Evolutionary conservation across 306 rosid species (phyloP).

Genomic region (Dalbergia cultrata): DNA sequence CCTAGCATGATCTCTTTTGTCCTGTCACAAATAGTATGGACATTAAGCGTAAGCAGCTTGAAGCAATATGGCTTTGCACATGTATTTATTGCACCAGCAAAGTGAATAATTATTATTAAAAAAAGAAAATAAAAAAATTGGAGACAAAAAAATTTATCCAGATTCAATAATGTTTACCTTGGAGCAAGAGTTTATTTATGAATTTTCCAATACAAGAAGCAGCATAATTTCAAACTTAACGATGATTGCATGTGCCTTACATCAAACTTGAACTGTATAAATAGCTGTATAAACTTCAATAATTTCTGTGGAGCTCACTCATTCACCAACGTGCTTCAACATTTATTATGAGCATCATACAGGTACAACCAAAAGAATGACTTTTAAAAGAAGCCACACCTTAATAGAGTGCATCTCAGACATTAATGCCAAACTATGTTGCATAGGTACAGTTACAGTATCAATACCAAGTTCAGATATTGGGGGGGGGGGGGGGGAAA

Average conservation of each 20-base stretch:
- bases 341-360: conserved; percentile 2
- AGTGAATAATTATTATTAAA: not conserved
- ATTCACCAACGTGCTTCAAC: conserved; percentile 15
- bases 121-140: not conserved
- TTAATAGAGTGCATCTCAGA: not conserved
- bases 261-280: not conserved
- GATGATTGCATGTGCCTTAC: not conserved
- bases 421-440: too few relatives aligned
- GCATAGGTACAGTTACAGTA: too few relatives aligned
- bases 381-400: not conserved
- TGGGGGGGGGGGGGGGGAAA: too few relatives aligned
- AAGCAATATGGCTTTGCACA: conserved; percentile 25
- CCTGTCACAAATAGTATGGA: conserved; percentile 54
- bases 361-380: not conserved
- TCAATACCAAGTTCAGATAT: too few relatives aligned
- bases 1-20: conserved; percentile 55
- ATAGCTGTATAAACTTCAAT: not conserved
- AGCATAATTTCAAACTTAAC: too few relatives aligned
- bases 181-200: not conserved
- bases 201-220: not conserved
- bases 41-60: conserved; percentile 26
- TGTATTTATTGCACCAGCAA: not conserved
- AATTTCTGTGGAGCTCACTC: not conserved
- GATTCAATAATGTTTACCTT: conserved; percentile 2
- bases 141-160: not conserved